Evolutionary conservation across 129 eudicot genomes (phyloP).

Genomic region (Sambucus nigra): DNA sequence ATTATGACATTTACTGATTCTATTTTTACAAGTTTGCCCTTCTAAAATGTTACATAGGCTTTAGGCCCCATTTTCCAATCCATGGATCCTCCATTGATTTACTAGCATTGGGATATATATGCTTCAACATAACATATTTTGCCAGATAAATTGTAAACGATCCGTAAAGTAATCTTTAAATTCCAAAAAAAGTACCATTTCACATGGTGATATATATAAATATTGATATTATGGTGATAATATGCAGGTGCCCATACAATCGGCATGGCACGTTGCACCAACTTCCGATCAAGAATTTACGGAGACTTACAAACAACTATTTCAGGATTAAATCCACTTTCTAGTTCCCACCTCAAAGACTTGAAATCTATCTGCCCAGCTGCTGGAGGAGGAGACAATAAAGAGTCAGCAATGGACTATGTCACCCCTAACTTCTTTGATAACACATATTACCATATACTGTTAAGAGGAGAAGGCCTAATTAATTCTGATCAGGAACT

Average conservation of each 20-base stretch:
- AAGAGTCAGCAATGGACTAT: slow-evolving; percentile 71
- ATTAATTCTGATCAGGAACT: slow-evolving; percentile 79
- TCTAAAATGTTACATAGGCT: too few relatives aligned
- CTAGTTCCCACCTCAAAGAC: slow-evolving; percentile 35
- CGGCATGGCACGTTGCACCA: slow-evolving; percentile 85
- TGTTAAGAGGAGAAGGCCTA: slow-evolving; percentile 76
- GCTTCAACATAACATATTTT: too few relatives aligned
- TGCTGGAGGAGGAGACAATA: slow-evolving; percentile 54
- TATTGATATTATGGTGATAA: not conserved
- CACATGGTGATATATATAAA: not conserved
- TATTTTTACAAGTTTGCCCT: too few relatives aligned
- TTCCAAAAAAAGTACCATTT: not conserved
- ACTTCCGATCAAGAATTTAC: slow-evolving; percentile 74
- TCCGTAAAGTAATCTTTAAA: too few relatives aligned
- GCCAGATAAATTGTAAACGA: too few relatives aligned
- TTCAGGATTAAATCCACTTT: slow-evolving; percentile 32
- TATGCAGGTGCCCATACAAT: slow-evolving; percentile 87
- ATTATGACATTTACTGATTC: too few relatives aligned
- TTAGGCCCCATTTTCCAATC: too few relatives aligned
- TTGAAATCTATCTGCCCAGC: slow-evolving; percentile 65
- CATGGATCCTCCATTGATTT: too few relatives aligned
- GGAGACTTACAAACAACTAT: slow-evolving; percentile 64
- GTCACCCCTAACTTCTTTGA: slow-evolving; percentile 69
- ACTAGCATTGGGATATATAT: too few relatives aligned
- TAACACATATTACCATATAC: slow-evolving; percentile 72